A percentile compares a stretch with the other conserved stretches of the same genome.
Evolutionary conservation across 2,329 filamentous ascomycete genomes (phyloP).

Genomic region (Rugonectria rugulosa): DNA sequence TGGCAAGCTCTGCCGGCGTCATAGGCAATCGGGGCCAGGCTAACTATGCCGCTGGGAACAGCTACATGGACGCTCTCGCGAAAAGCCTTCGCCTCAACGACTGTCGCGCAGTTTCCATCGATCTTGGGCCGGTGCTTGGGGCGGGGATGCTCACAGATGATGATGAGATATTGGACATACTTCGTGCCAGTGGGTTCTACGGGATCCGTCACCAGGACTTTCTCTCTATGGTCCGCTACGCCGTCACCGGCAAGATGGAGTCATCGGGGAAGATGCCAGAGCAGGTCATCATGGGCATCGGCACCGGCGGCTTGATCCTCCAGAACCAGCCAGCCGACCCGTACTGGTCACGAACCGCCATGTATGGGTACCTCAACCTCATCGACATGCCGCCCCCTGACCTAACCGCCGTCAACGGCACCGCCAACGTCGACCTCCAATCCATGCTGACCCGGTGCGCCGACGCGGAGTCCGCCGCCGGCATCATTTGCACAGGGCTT

Average conservation of each 20-base stretch:
- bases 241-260: constrained; percentile 50
- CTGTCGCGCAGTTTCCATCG: constrained; percentile 54
- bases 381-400: constrained; percentile 53
- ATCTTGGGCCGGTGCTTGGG: constrained; percentile 60
- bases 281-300: constrained; percentile 60
- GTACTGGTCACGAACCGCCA: constrained; percentile 60
- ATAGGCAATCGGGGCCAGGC: constrained; percentile 66
- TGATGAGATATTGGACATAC: constrained; percentile 54
- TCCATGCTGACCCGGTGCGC: constrained; percentile 42
- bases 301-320: constrained; percentile 60
- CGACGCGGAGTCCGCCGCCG: constrained; percentile 40
- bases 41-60: constrained; percentile 65
- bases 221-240: constrained; percentile 54
- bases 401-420: constrained; percentile 27
- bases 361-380: constrained; percentile 57
- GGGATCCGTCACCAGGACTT: constrained; percentile 61
- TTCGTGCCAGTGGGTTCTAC: constrained; percentile 61
- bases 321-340: constrained; percentile 62
- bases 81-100: constrained; percentile 41
- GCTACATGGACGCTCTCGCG: constrained; percentile 58
- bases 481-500: constrained; percentile 48
- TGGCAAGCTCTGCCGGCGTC: constrained; percentile 63
- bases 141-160: constrained; percentile 63
- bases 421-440: constrained; percentile 40
- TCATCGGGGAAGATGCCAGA: constrained; percentile 46